Base-by-base conservation (phyloP, 768 basidiomycete species). In the Trametes cingulata region DNA sequence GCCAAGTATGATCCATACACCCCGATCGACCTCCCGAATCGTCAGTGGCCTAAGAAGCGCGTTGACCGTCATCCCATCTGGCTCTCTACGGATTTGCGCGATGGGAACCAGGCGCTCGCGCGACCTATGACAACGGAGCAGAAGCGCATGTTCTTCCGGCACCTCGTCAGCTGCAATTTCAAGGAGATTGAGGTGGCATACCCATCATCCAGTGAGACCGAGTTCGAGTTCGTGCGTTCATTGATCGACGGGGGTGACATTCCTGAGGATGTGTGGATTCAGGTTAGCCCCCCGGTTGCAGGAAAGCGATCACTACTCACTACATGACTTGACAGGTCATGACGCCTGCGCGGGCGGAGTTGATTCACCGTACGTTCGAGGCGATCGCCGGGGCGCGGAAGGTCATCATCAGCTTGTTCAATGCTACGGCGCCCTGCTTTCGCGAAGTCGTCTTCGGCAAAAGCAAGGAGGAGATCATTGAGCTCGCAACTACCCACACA, bases 111-210 rank as follows among this genome's bases (percentile, higher is more conserved):
- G 73, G 90, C 93, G 58, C 85, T 98, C 33, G 94, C 94, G 39
- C 98, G 97, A 73, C 97, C 97, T 12, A 99, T 99, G 97, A 94
- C 92, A 9, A 87, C 94, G 62, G 88, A 91, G 60, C 96, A 98
- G 74, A 99, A 99, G 73, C 88, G 89, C 9, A 74, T 82, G 12
- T 98, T 99, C 84, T 98, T 98, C 80, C 78, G 87, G 57, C 79
- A 91, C 70, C 82, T 98, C 53, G 80, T 98, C 64, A 89, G 91
- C 70, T 88, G 87, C 69, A 94, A 95, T 24, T 86, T 96, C 71
- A 99, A 98, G 80, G 91, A 99, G 77, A 97, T 99, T 71, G 97
- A 99, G 75, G 85, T 96, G 41, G 91, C 96, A 49, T 99, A 98
- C 74, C 97, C 97, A 36, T 92, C 95, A 53, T 96, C 97, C 41